A percentile compares a stretch with the other conserved stretches of the same genome.
These are phyloP conservation scores for Pseudogymnoascus sp. DNA, from an alignment of 2,329 filamentous ascomycete species.

Conservation along the genomic window DNA sequence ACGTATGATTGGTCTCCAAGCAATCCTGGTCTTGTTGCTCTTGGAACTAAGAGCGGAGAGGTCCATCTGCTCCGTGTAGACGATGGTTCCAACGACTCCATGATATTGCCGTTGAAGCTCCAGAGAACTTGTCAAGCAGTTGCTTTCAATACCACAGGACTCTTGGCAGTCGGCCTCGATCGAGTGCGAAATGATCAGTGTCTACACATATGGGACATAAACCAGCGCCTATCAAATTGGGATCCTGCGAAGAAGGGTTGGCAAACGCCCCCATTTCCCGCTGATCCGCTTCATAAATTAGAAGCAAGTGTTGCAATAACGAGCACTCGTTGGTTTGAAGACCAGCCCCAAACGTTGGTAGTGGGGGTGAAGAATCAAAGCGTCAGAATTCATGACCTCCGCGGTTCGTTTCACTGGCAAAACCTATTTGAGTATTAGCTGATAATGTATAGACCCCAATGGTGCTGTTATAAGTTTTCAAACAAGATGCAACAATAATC, in stretches of 20 bases:
- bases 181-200: conserved; percentile 75
- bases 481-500: conserved; percentile 60
- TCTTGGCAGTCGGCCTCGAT: conserved; percentile 72
- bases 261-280: conserved; percentile 19
- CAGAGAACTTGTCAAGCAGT: conserved; percentile 74
- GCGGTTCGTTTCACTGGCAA: conserved; percentile 45
- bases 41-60: conserved; percentile 68
- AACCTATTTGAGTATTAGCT: not conserved
- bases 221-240: conserved; percentile 45
- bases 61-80: conserved; percentile 68
- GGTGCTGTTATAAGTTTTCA: conserved; percentile 50
- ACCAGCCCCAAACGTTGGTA: conserved; percentile 66
- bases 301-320: conserved; percentile 68
- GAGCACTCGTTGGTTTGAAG: conserved; percentile 74
- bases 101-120: conserved; percentile 65
- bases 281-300: conserved; percentile 49
- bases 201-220: conserved; percentile 75
- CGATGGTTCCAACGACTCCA: conserved; percentile 56
- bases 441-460: conserved; percentile 38
- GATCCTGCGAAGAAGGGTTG: conserved; percentile 41
- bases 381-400: conserved; percentile 68
- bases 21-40: conserved; percentile 55
- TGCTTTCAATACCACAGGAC: conserved; percentile 64
- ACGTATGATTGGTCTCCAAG: conserved; percentile 61
- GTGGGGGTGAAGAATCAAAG: conserved; percentile 69